phyloP scores from a whole-genome alignment of 1,284 basidiomycete genomes.

The Tylopilus orsonianus region DNA sequence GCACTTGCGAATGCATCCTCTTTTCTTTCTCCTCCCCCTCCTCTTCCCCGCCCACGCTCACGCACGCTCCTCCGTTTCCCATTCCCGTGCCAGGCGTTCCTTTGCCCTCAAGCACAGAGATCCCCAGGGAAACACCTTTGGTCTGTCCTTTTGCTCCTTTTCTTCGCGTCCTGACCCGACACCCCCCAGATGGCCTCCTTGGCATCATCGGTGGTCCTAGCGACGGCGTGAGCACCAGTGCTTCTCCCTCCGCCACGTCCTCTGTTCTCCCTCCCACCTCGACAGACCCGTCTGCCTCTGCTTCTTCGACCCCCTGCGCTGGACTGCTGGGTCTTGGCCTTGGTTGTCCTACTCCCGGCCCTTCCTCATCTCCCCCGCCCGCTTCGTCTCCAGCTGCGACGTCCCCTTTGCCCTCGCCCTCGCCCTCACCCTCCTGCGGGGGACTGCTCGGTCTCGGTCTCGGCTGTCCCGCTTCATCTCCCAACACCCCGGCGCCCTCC shows the following conservation, averaged over 20 bases:
- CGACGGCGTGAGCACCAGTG: neutral
- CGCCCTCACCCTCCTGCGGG: constrained; percentile 14
- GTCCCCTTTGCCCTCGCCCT: neutral
- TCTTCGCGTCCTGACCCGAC: neutral
- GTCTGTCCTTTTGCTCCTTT: constrained; percentile 5
- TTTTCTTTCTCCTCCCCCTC: constrained; percentile 29
- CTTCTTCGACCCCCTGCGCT: constrained; percentile 11
- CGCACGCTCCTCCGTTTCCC: constrained; percentile 32
- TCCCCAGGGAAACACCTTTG: constrained; percentile 13
- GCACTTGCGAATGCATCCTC: constrained; percentile 25
- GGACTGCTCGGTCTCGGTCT: constrained; percentile 13
- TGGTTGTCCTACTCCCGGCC: constrained; percentile 8
- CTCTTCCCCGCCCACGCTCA: constrained; percentile 28
- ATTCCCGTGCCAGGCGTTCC: constrained; percentile 45
- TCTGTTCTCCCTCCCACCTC: constrained; percentile 14
- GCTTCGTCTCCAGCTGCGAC: neutral
- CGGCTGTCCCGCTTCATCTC: constrained; percentile 11
- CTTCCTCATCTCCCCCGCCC: constrained; percentile 7
- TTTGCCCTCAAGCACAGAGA: constrained; percentile 31
- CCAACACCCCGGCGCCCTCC: neutral
- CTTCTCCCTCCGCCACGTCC: constrained; percentile 6
- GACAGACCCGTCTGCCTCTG: constrained; percentile 2
- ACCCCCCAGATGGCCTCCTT: constrained; percentile 4
- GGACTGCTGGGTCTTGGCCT: constrained; percentile 18
- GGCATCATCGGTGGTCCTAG: neutral